These are phyloP conservation scores for Vitis rotundifolia DNA, from an alignment of 164 flowering plant genomes.

Conservation along the genomic window DNA sequence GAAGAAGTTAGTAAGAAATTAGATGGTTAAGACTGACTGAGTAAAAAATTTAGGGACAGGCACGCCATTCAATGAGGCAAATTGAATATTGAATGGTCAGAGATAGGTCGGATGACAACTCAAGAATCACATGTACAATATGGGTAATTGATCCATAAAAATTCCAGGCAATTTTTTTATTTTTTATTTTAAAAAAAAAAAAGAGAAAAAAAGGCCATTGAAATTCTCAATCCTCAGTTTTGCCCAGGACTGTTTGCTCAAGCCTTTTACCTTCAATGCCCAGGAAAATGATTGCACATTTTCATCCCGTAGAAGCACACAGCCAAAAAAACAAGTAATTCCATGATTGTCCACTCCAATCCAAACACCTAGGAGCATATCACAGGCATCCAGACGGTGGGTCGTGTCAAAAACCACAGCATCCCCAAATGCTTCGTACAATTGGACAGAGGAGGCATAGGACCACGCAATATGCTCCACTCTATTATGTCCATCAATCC, in stretches of 20 bases:
- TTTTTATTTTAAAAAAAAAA: neutral
- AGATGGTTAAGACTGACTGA: no score
- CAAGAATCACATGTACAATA: no score
- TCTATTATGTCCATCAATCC: constrained; percentile 67
- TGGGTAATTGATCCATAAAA: no score
- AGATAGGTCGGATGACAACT: no score
- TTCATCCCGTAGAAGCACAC: constrained; percentile 78
- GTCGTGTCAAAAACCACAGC: constrained; percentile 75
- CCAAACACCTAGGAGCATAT: constrained; percentile 79
- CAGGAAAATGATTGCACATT: constrained; percentile 72
- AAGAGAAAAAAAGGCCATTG: neutral
- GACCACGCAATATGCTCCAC: constrained; percentile 82
- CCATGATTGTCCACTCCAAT: constrained; percentile 86
- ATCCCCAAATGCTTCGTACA: constrained; percentile 72
- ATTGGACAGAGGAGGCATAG: constrained; percentile 56
- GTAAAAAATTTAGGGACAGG: no score
- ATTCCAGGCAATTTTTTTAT: no score
- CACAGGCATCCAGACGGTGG: constrained; percentile 69
- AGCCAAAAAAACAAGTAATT: constrained; percentile 62
- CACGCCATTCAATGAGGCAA: no score
- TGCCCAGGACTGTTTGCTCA: neutral
- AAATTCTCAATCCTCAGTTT: neutral
- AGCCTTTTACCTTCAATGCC: constrained; percentile 69
- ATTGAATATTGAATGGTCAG: no score
- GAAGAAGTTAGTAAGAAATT: no score